These are phyloP conservation scores for Mycena chlorophos DNA, from an alignment of 768 basidiomycete species.

Conservation along the genomic window DNA sequence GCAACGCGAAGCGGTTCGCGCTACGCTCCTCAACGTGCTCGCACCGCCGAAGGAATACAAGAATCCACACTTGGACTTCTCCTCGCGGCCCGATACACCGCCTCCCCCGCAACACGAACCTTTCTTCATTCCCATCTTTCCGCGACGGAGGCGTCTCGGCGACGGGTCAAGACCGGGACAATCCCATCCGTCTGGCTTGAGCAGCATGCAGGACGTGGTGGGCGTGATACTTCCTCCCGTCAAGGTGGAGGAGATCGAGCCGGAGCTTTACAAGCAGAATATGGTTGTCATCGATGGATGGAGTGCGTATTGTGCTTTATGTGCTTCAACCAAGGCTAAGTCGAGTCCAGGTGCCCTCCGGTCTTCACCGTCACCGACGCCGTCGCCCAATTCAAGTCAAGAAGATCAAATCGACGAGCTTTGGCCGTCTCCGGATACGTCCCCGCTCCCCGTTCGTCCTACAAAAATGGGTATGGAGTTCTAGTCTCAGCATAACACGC, in stretches of 20 bases:
- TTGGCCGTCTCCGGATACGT: slow-evolving; percentile 51
- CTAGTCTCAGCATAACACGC: neutral
- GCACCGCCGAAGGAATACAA: slow-evolving; percentile 14
- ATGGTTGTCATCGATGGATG: slow-evolving; percentile 66
- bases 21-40: slow-evolving; percentile 21
- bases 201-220: slow-evolving; percentile 28
- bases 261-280: slow-evolving; percentile 47
- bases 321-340: neutral
- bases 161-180: slow-evolving; percentile 13
- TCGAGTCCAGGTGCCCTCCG: slow-evolving; percentile 37
- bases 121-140: slow-evolving; percentile 34
- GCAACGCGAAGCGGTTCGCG: slow-evolving; percentile 25
- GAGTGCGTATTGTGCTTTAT: slow-evolving; percentile 43
- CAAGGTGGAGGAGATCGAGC: slow-evolving; percentile 40
- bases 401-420: slow-evolving; percentile 56
- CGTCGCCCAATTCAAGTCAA: slow-evolving; percentile 41
- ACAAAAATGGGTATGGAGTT: slow-evolving; percentile 51
- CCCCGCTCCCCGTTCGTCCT: slow-evolving; percentile 34
- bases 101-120: slow-evolving; percentile 29
- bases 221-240: slow-evolving; percentile 28
- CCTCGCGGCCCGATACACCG: slow-evolving; percentile 30
- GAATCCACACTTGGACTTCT: slow-evolving; percentile 19
- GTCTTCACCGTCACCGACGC: slow-evolving; percentile 45
- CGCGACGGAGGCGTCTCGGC: slow-evolving; percentile 36
- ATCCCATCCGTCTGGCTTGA: slow-evolving; percentile 15